Base-by-base conservation (phyloP, 441 rosid species). In the Populus hybrid region DNA sequence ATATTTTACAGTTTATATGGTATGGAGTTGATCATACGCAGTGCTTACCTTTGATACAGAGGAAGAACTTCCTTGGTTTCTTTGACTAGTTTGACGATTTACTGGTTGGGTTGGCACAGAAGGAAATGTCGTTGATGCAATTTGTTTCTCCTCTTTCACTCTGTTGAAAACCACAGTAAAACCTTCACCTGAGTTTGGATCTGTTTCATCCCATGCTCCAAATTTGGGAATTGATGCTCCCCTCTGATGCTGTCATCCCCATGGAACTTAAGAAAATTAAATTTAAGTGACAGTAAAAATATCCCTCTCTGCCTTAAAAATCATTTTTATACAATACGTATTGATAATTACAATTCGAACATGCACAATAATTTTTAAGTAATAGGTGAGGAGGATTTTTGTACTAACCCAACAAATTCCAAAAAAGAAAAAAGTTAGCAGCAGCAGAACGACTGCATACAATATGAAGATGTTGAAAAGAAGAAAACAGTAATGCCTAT, bases 171-270 rank as follows among this genome's bases (percentile, higher is more conserved):
- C 81, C 50, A 78, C 84, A 5, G 89, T 83, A 74, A 81, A 88
- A 23, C 88, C 80, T 68, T 83, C 88, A 28, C 88, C 88, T 18
- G 91, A 83, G 23, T 28, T 56, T 9, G 90, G 89, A 72, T 88
- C 93, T 11, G 69, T 67, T 64, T 88, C 90, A 69, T 90, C 88
- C 93, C 93, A 88, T 2, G 86, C 88, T 63, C 91, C 91, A 40
- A 90, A 90, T 76, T 82, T 88, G 1, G 93, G 93, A 65, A 88
- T 71, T 0, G 91, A 87, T 68, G 87, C 79, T 38, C 65, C 38
- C 56, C 83, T 82, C 2, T 77, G 86, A 71, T 83, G 82, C 88
- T 87, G 85, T 28, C 29, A 28, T 28, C 50, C 56, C 69, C n/a
- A 24, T 9, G 2, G 23, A 20, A 24, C 28, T 74, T 4, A 2